A percentile compares a stretch with the other conserved stretches of the same genome.
Conservation (phyloP, 2,329 filamentous ascomycete genomes). For the Diaporthe longicolla region DNA sequence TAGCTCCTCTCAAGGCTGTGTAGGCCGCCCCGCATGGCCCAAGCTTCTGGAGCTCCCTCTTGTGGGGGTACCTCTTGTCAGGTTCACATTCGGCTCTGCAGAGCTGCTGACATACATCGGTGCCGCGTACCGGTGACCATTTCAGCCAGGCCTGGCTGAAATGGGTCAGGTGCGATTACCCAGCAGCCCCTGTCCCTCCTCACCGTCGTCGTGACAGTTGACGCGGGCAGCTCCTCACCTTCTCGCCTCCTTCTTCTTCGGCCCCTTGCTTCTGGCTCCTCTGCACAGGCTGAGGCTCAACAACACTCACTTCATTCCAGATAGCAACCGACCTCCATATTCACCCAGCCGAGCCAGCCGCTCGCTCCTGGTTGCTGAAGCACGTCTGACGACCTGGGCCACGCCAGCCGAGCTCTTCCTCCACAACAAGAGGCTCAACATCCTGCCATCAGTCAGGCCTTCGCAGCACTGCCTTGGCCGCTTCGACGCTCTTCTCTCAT, state of each 20-base stretch:
- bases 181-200: conserved; percentile 3
- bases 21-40: conserved; percentile 33
- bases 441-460: background rate
- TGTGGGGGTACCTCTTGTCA: background rate
- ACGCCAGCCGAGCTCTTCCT: background rate
- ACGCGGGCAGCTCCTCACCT: conserved; percentile 10
- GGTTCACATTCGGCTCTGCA: background rate
- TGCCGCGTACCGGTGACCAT: background rate
- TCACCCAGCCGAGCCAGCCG: background rate
- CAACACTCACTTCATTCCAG: background rate
- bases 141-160: background rate
- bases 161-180: conserved; percentile 25
- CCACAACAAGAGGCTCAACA: background rate
- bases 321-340: background rate
- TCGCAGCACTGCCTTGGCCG: background rate
- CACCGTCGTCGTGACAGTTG: conserved; percentile 31
- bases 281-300: background rate
- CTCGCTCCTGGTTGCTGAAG: background rate
- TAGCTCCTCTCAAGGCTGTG: background rate
- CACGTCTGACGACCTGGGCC: background rate
- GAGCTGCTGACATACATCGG: background rate
- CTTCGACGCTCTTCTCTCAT: background rate
- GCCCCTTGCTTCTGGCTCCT: background rate
- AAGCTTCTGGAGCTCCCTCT: conserved; percentile 29
- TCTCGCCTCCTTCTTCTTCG: background rate